Percentiles rank a stretch among this genome's conserved stretches.
Conservation (phyloP, 1,284 basidiomycete species). For the Microbotryum violaceum region DNA sequence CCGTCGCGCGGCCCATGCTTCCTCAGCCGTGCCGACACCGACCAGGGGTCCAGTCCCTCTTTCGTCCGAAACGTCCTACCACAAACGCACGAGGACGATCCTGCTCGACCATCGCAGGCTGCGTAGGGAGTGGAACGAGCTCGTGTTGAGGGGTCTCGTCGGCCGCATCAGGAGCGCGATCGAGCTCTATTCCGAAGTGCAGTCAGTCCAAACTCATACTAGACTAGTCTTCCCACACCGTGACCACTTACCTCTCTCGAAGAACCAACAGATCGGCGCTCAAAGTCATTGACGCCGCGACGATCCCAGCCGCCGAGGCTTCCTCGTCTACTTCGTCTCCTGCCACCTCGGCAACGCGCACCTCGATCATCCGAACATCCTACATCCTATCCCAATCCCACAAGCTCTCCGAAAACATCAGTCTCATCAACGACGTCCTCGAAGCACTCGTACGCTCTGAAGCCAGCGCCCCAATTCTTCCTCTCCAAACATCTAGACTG, state of each 20-base stretch:
- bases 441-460: constrained; percentile 16
- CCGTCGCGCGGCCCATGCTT: not conserved
- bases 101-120: constrained; percentile 25
- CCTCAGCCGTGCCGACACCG: not conserved
- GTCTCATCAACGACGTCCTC: constrained; percentile 20
- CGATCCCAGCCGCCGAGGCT: not conserved
- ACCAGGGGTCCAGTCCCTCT: constrained; percentile 13
- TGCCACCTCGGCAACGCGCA: constrained; percentile 1
- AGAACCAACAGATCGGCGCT: constrained; percentile 2
- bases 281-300: not conserved
- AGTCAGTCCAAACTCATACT: constrained; percentile 10
- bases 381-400: constrained; percentile 24
- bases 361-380: constrained; percentile 10
- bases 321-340: constrained; percentile 15
- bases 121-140: constrained; percentile 20
- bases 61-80: constrained; percentile 22
- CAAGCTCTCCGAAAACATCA: constrained; percentile 23
- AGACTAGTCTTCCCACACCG: too few species aligned
- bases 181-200: constrained; percentile 28
- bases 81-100: constrained; percentile 18
- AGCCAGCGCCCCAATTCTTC: not conserved
- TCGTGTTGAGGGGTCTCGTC: constrained; percentile 24
- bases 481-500: not conserved
- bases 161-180: constrained; percentile 16
- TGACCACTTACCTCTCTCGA: not conserved